Evolutionary conservation across 2,329 filamentous ascomycete species (phyloP).

Genomic region (Boeremia exigua): DNA sequence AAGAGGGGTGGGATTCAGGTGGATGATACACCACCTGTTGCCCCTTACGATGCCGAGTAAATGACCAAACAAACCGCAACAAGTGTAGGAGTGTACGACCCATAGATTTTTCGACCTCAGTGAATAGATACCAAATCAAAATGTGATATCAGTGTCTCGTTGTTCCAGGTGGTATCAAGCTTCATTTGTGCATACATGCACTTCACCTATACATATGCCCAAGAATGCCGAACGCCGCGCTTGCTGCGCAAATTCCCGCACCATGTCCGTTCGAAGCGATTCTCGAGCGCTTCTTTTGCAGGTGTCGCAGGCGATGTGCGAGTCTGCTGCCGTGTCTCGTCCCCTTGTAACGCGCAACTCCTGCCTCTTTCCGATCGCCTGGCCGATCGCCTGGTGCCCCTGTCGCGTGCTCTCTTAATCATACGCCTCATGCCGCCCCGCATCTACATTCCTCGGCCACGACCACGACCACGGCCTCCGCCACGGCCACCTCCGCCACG

Average conservation of each 20-base stretch:
- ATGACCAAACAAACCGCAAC: not conserved
- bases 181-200: constrained; percentile 27
- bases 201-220: constrained; percentile 24
- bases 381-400: constrained; percentile 2
- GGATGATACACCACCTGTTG: constrained; percentile 76
- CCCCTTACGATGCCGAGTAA: constrained; percentile 78
- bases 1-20: constrained; percentile 91
- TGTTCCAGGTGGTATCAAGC: constrained; percentile 34
- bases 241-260: constrained; percentile 21
- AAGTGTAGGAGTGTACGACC: not conserved
- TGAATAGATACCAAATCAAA: constrained; percentile 10
- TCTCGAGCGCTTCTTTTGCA: constrained; percentile 30
- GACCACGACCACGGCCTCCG: constrained; percentile 43
- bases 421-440: not conserved
- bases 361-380: constrained; percentile 6
- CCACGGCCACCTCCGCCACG: constrained; percentile 50
- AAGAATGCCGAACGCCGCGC: constrained; percentile 29
- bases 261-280: constrained; percentile 15
- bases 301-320: constrained; percentile 20
- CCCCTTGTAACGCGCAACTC: not conserved
- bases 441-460: constrained; percentile 46
- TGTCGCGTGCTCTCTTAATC: constrained; percentile 9
- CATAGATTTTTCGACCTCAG: constrained; percentile 6
- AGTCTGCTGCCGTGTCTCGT: constrained; percentile 23
- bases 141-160: not conserved